Conservation (phyloP, 108 stramenopile species). For the Pseudonitzschia delicatissima region DNA sequence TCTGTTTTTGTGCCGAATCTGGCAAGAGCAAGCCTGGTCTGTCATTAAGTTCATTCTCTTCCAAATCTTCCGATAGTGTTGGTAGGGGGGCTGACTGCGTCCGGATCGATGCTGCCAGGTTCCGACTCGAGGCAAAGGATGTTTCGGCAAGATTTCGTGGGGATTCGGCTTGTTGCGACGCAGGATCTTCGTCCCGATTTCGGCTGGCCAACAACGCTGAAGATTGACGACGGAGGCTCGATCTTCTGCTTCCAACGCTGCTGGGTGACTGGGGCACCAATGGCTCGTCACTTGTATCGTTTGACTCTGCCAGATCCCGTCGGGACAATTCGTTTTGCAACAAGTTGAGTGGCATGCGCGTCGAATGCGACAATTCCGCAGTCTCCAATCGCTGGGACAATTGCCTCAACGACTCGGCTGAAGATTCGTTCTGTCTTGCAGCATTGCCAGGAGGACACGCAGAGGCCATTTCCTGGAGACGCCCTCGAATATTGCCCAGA, state of each 20-base stretch:
- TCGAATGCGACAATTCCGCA: constrained; percentile 55
- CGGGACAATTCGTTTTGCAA: too few relatives aligned
- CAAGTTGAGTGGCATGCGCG: constrained; percentile 47
- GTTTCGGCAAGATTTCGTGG: neutral
- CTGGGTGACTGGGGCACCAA: too few relatives aligned
- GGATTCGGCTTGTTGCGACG: neutral
- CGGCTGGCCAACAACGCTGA: constrained; percentile 1
- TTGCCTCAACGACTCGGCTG: neutral
- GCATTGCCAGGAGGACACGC: neutral
- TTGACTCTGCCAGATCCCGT: too few relatives aligned
- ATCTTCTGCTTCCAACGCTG: too few relatives aligned
- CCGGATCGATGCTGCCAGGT: constrained; percentile 1
- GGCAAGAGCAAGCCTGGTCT: constrained; percentile 4
- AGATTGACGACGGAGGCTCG: neutral
- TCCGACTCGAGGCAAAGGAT: neutral
- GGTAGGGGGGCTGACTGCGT: neutral
- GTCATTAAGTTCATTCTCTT: too few relatives aligned
- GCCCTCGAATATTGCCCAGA: constrained; percentile 42
- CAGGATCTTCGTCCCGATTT: neutral
- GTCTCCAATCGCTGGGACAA: constrained; percentile 49
- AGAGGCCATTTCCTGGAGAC: constrained; percentile 23
- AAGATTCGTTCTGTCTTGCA: neutral
- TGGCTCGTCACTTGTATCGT: too few relatives aligned
- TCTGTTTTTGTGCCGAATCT: constrained; percentile 1
- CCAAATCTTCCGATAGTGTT: neutral